phyloP scores from a whole-genome alignment of 2,329 filamentous ascomycete genomes.

The Colletotrichum sidae region DNA sequence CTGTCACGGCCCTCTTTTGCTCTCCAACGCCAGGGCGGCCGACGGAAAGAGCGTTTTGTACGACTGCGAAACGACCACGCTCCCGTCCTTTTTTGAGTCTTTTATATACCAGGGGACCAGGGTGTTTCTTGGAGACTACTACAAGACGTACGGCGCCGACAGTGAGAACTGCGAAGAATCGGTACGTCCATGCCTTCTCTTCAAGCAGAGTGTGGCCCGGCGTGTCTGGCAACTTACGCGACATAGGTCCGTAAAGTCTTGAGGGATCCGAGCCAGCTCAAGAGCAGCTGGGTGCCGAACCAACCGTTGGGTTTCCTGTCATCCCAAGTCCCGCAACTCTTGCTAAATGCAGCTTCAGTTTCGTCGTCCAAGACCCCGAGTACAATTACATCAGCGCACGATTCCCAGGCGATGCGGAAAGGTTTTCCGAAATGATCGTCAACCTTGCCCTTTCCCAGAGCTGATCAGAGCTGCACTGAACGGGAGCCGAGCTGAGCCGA shows the following conservation, averaged over 20 bases:
- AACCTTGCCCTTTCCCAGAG: slow-evolving; percentile 46
- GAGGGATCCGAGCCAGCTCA: slow-evolving; percentile 57
- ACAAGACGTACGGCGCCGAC: slow-evolving; percentile 66
- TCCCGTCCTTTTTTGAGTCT: slow-evolving; percentile 62
- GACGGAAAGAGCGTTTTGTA: slow-evolving; percentile 59
- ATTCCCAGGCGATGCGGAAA: slow-evolving; percentile 56
- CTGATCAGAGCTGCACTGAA: background rate
- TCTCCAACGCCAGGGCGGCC: slow-evolving; percentile 54
- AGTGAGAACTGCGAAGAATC: slow-evolving; percentile 60
- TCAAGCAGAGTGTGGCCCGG: background rate
- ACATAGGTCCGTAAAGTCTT: slow-evolving; percentile 56
- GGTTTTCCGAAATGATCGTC: slow-evolving; percentile 55
- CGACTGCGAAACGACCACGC: slow-evolving; percentile 59
- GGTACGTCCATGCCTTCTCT: slow-evolving; percentile 46
- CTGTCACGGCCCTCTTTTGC: slow-evolving; percentile 65
- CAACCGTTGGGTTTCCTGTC: slow-evolving; percentile 9
- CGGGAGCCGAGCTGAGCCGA: too few relatives aligned
- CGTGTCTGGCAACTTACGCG: background rate
- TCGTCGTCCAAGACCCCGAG: slow-evolving; percentile 60
- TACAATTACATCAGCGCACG: slow-evolving; percentile 63
- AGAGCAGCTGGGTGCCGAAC: slow-evolving; percentile 49
- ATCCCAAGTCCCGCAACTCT: too few relatives aligned
- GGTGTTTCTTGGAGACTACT: slow-evolving; percentile 63
- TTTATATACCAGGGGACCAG: slow-evolving; percentile 61
- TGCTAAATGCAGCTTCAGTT: slow-evolving; percentile 45